A percentile compares a stretch with the other conserved stretches of the same genome.
phyloP scores from a whole-genome alignment of 2,329 filamentous ascomycete species.

The Trichoderma sp. region DNA sequence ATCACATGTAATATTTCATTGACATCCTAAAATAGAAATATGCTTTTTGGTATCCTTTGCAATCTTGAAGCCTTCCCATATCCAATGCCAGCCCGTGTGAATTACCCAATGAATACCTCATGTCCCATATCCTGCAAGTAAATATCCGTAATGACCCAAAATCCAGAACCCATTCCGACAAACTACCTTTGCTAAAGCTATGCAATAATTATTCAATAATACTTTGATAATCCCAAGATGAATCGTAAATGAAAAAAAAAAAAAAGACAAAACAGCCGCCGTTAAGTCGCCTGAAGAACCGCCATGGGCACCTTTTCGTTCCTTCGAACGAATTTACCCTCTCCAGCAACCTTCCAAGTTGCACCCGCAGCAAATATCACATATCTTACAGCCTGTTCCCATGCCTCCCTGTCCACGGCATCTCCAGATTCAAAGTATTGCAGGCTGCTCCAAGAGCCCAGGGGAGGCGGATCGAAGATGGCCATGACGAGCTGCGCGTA shows the following conservation, averaged over 20 bases:
- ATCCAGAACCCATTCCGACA: neutral
- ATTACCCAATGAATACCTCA: neutral
- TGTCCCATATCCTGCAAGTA: neutral
- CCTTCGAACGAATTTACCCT: constrained; percentile 47
- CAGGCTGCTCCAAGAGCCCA: constrained; percentile 43
- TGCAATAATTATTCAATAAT: neutral
- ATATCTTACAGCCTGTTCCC: constrained; percentile 48
- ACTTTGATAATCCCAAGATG: neutral
- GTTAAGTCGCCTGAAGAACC: neutral
- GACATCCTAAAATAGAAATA: neutral
- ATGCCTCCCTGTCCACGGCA: constrained; percentile 45
- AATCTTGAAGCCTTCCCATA: neutral
- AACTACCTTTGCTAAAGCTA: neutral
- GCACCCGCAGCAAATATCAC: constrained; percentile 38
- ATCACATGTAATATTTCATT: neutral
- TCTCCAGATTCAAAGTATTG: constrained; percentile 54
- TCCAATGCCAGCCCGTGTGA: neutral
- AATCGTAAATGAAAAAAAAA: neutral
- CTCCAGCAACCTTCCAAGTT: constrained; percentile 46
- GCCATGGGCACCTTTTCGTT: neutral
- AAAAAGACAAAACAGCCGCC: neutral
- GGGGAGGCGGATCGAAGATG: constrained; percentile 36
- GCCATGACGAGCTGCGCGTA: constrained; percentile 50
- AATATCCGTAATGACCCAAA: neutral
- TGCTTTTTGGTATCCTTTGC: neutral